phyloP scores from a whole-genome alignment of 1,139 yeast species.

The Kodamaea fungicola region DNA sequence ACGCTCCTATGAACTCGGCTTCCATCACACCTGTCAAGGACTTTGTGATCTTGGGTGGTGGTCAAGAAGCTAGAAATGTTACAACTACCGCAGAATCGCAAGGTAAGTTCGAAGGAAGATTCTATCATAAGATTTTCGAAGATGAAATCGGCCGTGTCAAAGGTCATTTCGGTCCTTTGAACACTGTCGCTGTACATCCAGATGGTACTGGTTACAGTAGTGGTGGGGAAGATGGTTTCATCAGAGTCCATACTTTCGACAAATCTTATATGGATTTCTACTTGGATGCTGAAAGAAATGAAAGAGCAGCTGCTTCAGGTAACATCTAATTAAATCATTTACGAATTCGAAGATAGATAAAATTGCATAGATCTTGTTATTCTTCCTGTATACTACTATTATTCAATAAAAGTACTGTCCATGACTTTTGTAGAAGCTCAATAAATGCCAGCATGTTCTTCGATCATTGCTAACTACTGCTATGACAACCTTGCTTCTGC shows the following conservation, averaged over 20 bases:
- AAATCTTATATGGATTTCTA: slow-evolving; percentile 88
- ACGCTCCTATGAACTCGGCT: slow-evolving; percentile 94
- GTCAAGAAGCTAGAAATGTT: slow-evolving; percentile 98
- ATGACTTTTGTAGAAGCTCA: neutral
- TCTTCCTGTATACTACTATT: slow-evolving; percentile 4
- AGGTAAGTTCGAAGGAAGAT: slow-evolving; percentile 96
- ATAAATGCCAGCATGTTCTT: too few relatives aligned
- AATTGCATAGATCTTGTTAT: slow-evolving; percentile 1
- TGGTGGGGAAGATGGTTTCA: slow-evolving; percentile 98
- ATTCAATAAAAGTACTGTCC: slow-evolving; percentile 1
- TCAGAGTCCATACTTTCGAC: slow-evolving; percentile 91
- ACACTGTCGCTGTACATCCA: slow-evolving; percentile 91
- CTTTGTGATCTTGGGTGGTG: slow-evolving; percentile 94
- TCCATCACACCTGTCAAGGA: slow-evolving; percentile 91
- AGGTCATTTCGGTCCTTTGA: slow-evolving; percentile 99
- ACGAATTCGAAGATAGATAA: neutral
- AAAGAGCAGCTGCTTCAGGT: slow-evolving; percentile 45
- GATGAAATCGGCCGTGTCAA: slow-evolving; percentile 96
- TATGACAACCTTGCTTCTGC: too few relatives aligned
- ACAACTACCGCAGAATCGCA: slow-evolving; percentile 92
- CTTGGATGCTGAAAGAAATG: slow-evolving; percentile 81
- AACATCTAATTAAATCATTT: slow-evolving; percentile 8
- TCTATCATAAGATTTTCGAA: slow-evolving; percentile 90
- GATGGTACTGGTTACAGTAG: slow-evolving; percentile 90
- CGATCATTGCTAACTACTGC: too few relatives aligned